Conservation (phyloP, 2,329 filamentous ascomycete genomes). For the Blastomyces silverae region DNA sequence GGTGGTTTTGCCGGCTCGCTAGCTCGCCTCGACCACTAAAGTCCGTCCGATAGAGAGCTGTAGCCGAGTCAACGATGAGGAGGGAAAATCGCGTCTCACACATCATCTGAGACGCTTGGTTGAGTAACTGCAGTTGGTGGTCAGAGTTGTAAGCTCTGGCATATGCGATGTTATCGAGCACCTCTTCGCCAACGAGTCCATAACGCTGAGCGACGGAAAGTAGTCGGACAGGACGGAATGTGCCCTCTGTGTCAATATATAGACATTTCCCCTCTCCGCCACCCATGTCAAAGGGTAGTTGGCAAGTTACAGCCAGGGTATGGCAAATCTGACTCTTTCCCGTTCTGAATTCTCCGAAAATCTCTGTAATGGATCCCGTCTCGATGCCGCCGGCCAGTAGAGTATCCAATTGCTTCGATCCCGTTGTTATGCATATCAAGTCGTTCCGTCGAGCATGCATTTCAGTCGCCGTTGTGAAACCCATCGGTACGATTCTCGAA, state of each 20-base stretch:
- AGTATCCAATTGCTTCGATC: slow-evolving; percentile 95
- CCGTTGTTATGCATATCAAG: slow-evolving; percentile 95
- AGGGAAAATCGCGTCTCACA: slow-evolving; percentile 96
- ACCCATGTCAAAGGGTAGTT: slow-evolving; percentile 97
- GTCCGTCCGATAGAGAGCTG: slow-evolving; percentile 89
- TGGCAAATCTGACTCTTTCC: slow-evolving; percentile 99
- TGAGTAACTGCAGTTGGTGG: slow-evolving; percentile 89
- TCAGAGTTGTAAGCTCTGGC: slow-evolving; percentile 98
- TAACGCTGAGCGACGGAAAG: slow-evolving; percentile 90
- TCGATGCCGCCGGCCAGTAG: slow-evolving; percentile 90
- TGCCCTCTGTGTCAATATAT: slow-evolving; percentile 98
- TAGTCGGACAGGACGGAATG: slow-evolving; percentile 85
- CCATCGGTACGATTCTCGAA: slow-evolving; percentile 95
- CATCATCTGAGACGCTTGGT: slow-evolving; percentile 98
- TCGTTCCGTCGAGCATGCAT: slow-evolving; percentile 97
- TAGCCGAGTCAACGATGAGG: slow-evolving; percentile 92
- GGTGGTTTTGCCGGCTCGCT: slow-evolving; percentile 69
- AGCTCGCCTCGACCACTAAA: slow-evolving; percentile 95
- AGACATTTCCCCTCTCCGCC: slow-evolving; percentile 97
- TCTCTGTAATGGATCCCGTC: slow-evolving; percentile 94
- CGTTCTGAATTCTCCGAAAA: slow-evolving; percentile 96
- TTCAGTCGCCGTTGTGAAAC: slow-evolving; percentile 96
- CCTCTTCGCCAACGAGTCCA: slow-evolving; percentile 91
- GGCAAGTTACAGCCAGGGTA: slow-evolving; percentile 95
- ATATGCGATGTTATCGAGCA: slow-evolving; percentile 96